Evolutionary conservation across 495 filamentous ascomycete species (phyloP), one percentile per base, ranked within the genome.

Genomic region (Neurospora sublineolata): DNA sequence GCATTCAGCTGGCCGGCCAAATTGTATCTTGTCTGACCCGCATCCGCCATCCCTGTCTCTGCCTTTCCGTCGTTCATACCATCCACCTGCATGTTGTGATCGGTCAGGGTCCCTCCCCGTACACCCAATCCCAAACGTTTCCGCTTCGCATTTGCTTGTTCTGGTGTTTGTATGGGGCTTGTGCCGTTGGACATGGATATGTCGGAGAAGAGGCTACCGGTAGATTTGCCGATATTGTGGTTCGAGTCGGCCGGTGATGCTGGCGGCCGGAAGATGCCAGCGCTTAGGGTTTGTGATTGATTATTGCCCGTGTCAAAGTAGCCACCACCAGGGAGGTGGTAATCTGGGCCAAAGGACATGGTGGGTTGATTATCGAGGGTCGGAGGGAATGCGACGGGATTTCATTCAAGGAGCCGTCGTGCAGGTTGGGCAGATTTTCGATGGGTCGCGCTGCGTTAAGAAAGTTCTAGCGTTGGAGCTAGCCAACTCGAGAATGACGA

Each of bases 201-300:
- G 70, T 86, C 80, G 30, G 81, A 82, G 41, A 83, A 81, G 30
- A 87, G 73, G 52, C 84, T 89, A 27, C 81, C 80, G 10, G 88
- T 87, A 10, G 88, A 89, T 72, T 81, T 82, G 16, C 79, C 77
- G 6, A 87, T 81, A 74, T 90, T 88, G 10, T 89, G 89, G 36
- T 83, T 87, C 9, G 88, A 87, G 3, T 87, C 83, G 5, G 89
- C 89, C 5, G 88, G 85, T 18, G 91, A 88, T n/a, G 82, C 79
- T 5, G 92, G 91, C 3, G 90, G 86, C 72, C 88, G 90, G 78
- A 93, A 94, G 75, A 94, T 80, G 78, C 87, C 79, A 76, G 86
- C 81, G 87, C 75, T 79, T 4, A 81, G 72, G 18, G 76, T 52
- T 41, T 89, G 77, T 82, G 82, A 79, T 82, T 78, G 70, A 67